These are phyloP conservation scores for Persicaria maculosa DNA, from an alignment of 148 eudicot species.

Conservation along the genomic window DNA sequence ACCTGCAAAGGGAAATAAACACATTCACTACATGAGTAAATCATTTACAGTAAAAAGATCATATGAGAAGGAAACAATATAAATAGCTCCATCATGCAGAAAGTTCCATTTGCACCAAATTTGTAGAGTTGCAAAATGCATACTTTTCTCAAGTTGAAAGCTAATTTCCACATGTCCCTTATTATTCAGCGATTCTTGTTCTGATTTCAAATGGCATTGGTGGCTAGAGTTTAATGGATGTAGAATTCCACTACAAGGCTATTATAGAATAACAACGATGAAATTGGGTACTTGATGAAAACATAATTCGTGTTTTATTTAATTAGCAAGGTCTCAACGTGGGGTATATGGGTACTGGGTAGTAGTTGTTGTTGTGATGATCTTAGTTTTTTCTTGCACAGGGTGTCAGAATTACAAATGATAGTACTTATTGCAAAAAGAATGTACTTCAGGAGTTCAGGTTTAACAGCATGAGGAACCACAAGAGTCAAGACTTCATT, in stretches of 20 bases:
- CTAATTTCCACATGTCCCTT: background rate
- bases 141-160: background rate
- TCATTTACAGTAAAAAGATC: background rate
- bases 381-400: background rate
- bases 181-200: background rate
- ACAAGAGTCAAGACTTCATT: background rate
- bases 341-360: too few species aligned
- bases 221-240: background rate
- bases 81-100: conserved; percentile 7
- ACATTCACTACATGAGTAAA: background rate
- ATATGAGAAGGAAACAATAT: background rate
- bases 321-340: background rate
- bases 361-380: too few species aligned
- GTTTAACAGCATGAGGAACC: too few species aligned
- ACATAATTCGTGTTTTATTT: background rate
- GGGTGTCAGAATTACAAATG: background rate
- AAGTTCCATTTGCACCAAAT: background rate
- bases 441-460: too few species aligned
- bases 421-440: too few species aligned
- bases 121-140: background rate
- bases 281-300: background rate
- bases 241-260: background rate
- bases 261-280: background rate
- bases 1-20: conserved; percentile 50
- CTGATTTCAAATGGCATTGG: background rate